Percentiles rank a stretch among this genome's conserved stretches.
These are phyloP conservation scores for Aleurites moluccanus DNA, from an alignment of 441 rosid species.

Conservation along the genomic window DNA sequence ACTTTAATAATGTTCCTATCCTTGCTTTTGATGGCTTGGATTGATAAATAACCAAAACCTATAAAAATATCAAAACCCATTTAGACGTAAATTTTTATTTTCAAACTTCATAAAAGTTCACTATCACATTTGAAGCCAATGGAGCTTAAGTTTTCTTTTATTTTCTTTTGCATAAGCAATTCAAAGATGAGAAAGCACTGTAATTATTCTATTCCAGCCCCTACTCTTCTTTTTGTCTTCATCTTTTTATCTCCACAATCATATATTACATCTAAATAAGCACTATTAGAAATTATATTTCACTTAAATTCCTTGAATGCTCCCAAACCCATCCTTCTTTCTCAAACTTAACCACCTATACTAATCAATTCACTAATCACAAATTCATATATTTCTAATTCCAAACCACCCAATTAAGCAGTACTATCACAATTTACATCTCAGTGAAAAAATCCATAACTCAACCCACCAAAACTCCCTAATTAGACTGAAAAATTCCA, in stretches of 20 bases:
- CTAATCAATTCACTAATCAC: neutral
- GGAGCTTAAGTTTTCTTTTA: neutral
- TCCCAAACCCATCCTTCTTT: neutral
- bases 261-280: neutral
- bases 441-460: neutral
- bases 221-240: neutral
- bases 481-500: neutral
- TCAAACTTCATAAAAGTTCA: neutral
- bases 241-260: neutral
- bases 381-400: neutral
- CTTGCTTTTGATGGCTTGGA: neutral
- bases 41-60: neutral
- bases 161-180: neutral
- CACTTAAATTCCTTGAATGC: neutral
- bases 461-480: conserved; percentile 1
- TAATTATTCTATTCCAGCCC: neutral
- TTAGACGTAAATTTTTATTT: neutral
- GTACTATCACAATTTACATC: neutral
- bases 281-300: neutral
- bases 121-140: conserved; percentile 1
- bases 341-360: neutral
- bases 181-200: neutral
- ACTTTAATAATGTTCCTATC: neutral
- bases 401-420: neutral
- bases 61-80: neutral